phyloP scores from a whole-genome alignment of 495 filamentous ascomycete species.

The Xylaria bambusicola region DNA sequence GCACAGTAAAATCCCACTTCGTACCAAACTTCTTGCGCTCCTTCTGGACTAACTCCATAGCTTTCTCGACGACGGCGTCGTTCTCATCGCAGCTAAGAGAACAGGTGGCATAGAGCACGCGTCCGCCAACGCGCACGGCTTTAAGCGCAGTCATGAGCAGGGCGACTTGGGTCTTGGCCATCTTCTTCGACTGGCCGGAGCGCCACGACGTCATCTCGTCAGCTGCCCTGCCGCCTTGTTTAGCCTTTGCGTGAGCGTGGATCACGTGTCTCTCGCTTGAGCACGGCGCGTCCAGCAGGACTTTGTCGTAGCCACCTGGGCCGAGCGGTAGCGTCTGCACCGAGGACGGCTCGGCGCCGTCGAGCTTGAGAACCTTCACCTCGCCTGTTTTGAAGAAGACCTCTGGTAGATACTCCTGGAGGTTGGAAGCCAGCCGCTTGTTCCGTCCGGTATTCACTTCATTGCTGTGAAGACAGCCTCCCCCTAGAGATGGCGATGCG shows the following conservation, averaged over 20 bases:
- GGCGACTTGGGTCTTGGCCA: conserved; percentile 16
- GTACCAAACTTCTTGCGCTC: conserved; percentile 14
- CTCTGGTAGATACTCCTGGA: conserved; percentile 9
- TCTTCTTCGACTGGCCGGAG: conserved; percentile 20
- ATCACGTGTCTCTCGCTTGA: conserved; percentile 20
- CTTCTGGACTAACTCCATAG: conserved; percentile 17
- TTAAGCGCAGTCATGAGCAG: conserved; percentile 18
- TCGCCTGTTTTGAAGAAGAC: conserved; percentile 7
- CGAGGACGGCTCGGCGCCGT: conserved; percentile 8
- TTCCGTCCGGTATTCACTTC: conserved; percentile 18
- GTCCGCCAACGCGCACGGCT: conserved; percentile 13
- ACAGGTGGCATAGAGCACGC: conserved; percentile 19
- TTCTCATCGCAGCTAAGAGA: conserved; percentile 20
- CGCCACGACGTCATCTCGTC: conserved; percentile 22
- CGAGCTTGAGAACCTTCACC: conserved; percentile 19
- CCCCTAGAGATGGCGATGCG: neutral
- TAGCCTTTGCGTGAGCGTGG: conserved; percentile 13
- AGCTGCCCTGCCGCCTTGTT: conserved; percentile 6
- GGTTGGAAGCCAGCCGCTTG: conserved; percentile 13
- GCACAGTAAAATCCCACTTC: conserved; percentile 13
- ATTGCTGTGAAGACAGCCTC: conserved; percentile 21
- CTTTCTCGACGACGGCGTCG: conserved; percentile 14
- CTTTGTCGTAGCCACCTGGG: conserved; percentile 15
- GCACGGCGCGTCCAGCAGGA: conserved; percentile 19
- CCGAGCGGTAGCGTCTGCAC: conserved; percentile 9